Base-by-base conservation (phyloP, 306 rosid genomes). In the Boehmeria nivea region DNA sequence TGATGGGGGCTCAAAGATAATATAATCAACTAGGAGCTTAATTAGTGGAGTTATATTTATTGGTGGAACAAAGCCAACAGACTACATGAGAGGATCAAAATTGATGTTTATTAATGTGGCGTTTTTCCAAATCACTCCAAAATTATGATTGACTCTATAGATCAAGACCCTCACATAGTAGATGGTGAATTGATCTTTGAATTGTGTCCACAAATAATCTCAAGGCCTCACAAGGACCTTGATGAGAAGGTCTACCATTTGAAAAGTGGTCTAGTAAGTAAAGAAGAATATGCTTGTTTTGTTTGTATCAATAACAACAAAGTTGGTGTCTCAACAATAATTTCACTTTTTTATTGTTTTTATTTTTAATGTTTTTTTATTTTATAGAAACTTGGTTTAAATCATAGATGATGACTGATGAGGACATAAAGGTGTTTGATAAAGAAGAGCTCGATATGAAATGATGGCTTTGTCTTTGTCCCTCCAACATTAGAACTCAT, bases 391-490 rank as follows among this genome's bases (percentile, higher is more conserved):
- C 52, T 21, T 38, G 42, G 24, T 39, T n/a, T 27, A 67, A 70
- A 42, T 58, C 33, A 17, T 43, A 63, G 83, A 83, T 81, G 78
- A 79, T 83, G 85, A 74, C 28, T 73, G 94, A 86, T 73, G 72
- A 79, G 70, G 94, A 86, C 94, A 86, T 83, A 83, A 89, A 86
- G 95, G 51, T 51, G 42, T 70, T 72, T 64, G 76, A 75, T 26
- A 26, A 75, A 48, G 76, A 62, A 79, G 76, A 76, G 69, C 44
- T 79, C 48, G 52, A 19, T 28, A 36, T 60, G 78, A 83, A 48
- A 85, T 80, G 78, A 76, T 85, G 87, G 77, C 68, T 28, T 64
- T 62, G 72, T 67, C 64, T 51, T 56, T 71, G 81, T 51, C 75
- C 66, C 59, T 56, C 73, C 56, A 52, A 73, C 77, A 65, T 71